phyloP scores from a whole-genome alignment of 1,284 basidiomycete species.

The Bondarzewia mesenterica region DNA sequence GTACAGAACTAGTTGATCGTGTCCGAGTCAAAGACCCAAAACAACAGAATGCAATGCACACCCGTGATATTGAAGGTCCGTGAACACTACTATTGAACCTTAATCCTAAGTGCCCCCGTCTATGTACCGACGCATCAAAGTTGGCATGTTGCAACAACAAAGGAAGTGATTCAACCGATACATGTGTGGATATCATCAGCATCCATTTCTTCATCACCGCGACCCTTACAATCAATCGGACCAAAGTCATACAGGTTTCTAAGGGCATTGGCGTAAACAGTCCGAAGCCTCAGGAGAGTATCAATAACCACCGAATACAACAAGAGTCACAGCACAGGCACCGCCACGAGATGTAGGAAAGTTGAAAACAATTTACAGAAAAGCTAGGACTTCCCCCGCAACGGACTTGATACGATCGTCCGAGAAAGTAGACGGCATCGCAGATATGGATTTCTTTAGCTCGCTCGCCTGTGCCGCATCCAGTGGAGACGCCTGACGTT shows the following conservation, averaged over 20 bases:
- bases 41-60: too few relatives aligned
- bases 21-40: too few relatives aligned
- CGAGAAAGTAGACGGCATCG: slow-evolving; percentile 35
- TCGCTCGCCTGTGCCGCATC: slow-evolving; percentile 31
- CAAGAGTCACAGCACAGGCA: too few relatives aligned
- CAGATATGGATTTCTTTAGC: slow-evolving; percentile 31
- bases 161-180: not conserved
- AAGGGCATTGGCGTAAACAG: too few relatives aligned
- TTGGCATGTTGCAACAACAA: not conserved
- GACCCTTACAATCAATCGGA: not conserved
- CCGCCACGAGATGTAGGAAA: slow-evolving; percentile 1
- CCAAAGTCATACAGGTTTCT: too few relatives aligned
- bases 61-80: not conserved
- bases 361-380: slow-evolving; percentile 3
- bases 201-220: not conserved
- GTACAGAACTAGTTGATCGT: too few relatives aligned
- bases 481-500: slow-evolving; percentile 26
- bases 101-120: not conserved
- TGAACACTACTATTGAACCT: not conserved
- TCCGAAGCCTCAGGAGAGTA: too few relatives aligned
- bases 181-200: not conserved
- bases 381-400: slow-evolving; percentile 38
- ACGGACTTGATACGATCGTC: slow-evolving; percentile 48
- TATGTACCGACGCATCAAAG: too few relatives aligned
- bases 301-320: too few relatives aligned